Evolutionary conservation across 768 basidiomycete genomes (phyloP), one percentile per base, ranked within the genome.

Genomic region (Podaxis sp.): DNA sequence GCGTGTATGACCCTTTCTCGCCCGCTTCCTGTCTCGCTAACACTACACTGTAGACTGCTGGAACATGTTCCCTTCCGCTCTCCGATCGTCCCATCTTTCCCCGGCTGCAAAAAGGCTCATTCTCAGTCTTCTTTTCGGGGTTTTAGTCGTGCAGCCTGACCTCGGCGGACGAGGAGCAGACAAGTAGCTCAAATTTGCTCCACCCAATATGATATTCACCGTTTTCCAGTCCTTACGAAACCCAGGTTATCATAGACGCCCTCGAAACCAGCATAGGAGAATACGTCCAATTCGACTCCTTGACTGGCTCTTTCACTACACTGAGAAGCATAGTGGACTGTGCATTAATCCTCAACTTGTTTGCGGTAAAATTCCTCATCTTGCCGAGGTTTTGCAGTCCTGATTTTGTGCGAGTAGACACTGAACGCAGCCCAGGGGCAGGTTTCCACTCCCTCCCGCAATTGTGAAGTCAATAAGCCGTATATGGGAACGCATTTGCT

Each of bases 21-120:
- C 13, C 51, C 2, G 13, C 19, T 54, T 19, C 26, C 19, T 33
- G 28, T 22, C 26, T 15, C 44, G 4, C 26, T 56, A 9, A 52
- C 30, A 15, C 44, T 11, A 28, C n/a, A 11, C 48, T 46, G 11
- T 68, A 89, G 90, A 84, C 52, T 76, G 71, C 6, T 92, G 85
- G 87, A 61, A 73, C n/a, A 75, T 73, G 48, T 68, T 89, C 28
- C 68, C 78, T 8, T 69, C 68, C 13, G 70, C 82, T 7, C 72
- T 89, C 15, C 73, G 76, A 11, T 87, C 86, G 2, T 73, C 77
- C 17, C 66, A 76, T 24, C 73, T 78, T 22, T 92, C 91, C 19
- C 82, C 84, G 28, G 87, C 87, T 19, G 80, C 87, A 4, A 81
- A 80, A 67, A 82, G 89, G 3, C 70, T 92, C 46, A 80, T 84